Evolutionary conservation across 179 eudicot species (phyloP), one percentile per base, ranked within the genome.

Genomic region (Patellifolia procumbens): DNA sequence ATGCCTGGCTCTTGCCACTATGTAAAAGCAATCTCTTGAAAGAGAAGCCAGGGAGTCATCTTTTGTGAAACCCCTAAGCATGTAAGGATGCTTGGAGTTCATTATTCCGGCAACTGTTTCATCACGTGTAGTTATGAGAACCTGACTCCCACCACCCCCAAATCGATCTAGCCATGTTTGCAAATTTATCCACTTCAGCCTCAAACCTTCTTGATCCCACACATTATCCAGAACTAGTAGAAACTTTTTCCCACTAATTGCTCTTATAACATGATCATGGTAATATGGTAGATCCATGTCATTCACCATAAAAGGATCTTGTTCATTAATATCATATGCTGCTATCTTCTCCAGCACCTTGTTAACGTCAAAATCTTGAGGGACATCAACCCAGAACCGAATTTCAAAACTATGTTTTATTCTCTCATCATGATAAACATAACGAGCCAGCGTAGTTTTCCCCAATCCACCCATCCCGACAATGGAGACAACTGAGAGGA

Each of bases 391-490:
- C 78, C 78, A 75, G 0, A 75, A 13, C 16, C 3, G 42, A 28
- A 32, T 1, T 7, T 75, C 78, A 75, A 75, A 75, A 67, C 51
- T 24, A 8, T 4, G 34, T 52, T 26, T 52, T 32, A 75, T 28
- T 62, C 72, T 75, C 20, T 65, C 52, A 53, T 75, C 64, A 52
- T 66, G 15, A 24, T 35, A 75, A 7, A 66, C 65, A 66, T 37
- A 75, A n/a, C 64, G 72, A n/a, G 78, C 78, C 28, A 75, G 9
- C 6, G 78, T 26, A 15, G 78, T 75, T 42, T 75, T 75, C 39
- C 78, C 78, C 61, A 65, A 0, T 67, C 78, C 78, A 16, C 78
- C 78, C 2, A 66, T 65, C 37, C 72, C 78, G 22, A 75, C 64
- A 37, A 66, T 24, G 39, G 72, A 19, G 64, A 34, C 34, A 3